Base-by-base conservation (phyloP, 495 filamentous ascomycete genomes). In the Hyaloscypha bicolor region DNA sequence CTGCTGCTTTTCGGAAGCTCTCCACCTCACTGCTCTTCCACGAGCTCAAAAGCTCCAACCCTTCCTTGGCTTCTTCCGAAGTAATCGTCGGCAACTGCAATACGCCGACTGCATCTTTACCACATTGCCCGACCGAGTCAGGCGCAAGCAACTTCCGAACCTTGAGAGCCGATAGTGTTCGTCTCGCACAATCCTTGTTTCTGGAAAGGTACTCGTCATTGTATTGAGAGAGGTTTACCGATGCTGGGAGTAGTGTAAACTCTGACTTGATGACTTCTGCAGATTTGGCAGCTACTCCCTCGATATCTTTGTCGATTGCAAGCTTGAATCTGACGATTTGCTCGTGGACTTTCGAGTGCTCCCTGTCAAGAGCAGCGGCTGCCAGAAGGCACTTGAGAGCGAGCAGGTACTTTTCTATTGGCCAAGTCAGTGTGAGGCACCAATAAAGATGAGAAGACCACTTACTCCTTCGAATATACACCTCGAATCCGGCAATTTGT, bases 401-500 rank as follows among this genome's bases (percentile, higher is more conserved):
- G 59, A 94, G 87, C 14, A 94, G 79, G 68, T 90, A 88, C 80
- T 95, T 96, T 75, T 85, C 93, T 97, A 70, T 48, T 12, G 19
- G 16, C 58, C 12, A 31, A 62, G 29, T 81, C 73, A 79, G 79
- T 51, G 69, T 16, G 66, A 16, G 2, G 52, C 16, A 64, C 6
- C 53, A 55, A 29, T 51, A 22, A 9, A 55, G 39, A 22, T 48
- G 9, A 30, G 30, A 29, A 62, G 48, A 33, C 2, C 19, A 87
- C 87, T 84, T 85, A 92, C 90, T 85, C 76, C 86, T 84, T 76
- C 94, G 81, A 19, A 95, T 79, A 73, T 90, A 91, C 29, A 99
- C 92, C 80, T 98, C 93, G 68, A 97, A 97, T 0, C 92, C 95
- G 45, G 90, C 86, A 66, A 87, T 83, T 77, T 99, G 95, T 21